Base-by-base conservation (phyloP, 257 asterid species). In the Solanum sejunctum region DNA sequence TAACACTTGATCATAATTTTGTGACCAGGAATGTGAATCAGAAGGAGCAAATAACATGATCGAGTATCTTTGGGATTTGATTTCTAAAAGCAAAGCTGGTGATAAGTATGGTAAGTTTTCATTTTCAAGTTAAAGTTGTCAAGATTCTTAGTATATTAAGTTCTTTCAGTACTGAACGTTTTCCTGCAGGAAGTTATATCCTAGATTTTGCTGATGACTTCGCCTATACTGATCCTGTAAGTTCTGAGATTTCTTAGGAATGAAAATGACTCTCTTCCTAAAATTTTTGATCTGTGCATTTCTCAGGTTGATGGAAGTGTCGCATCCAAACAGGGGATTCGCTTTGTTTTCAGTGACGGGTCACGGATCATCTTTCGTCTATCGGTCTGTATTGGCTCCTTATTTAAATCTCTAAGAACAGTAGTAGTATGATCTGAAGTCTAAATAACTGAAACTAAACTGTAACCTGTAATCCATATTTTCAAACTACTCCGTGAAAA, bases 131-230 rank as follows among this genome's bases (percentile, higher is more conserved):
- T 21, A 61, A 66, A 70, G 10, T 20, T 26, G 13, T 5, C 16
- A 16, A 52, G 36, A 56, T 73, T 69, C 80, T 7, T 80, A 64
- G n/a, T 63, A 52, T 52, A 45, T 10, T 1, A 63, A 79, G 84
- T 69, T 75, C 83, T 88, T 80, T 88, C 80, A 51, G 84, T 41
- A 84, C 63, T 26, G 61, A 70, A 21, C n/a, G 21, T 85, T 67
- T 17, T 70, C 81, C 83, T 85, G 91, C 91, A 94, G 99, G 97
- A 87, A 91, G 86, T 88, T 94, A 97, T 88, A 85, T 84, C 80
- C 98, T 97, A 84, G 89, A 92, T 81, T 94, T 97, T 85, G 98
- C 99, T 1, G 99, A 97, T 85, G 99, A 97, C 89, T 97, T 92
- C 91, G 91, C 91, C 84, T 97, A 97, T 89, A 90, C 97, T 1